Evolutionary conservation across 2,329 filamentous ascomycete genomes (phyloP).

Genomic region (Beauveria asiatica): DNA sequence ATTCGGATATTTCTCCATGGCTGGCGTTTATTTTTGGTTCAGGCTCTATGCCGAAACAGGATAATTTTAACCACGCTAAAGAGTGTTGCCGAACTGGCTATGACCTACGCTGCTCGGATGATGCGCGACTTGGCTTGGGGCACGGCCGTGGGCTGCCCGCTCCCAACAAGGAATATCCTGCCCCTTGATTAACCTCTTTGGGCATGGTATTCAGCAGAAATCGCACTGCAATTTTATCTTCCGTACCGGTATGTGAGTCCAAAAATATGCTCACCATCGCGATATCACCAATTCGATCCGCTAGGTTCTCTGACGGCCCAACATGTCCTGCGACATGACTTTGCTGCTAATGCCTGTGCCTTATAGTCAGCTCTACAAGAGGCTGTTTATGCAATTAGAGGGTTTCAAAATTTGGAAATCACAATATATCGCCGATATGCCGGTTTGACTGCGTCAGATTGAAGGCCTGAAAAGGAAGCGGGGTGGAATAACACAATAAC

Average conservation of each 20-base stretch:
- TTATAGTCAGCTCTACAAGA: neutral
- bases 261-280: neutral
- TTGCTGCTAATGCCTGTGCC: neutral
- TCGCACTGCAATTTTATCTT: neutral
- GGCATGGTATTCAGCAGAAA: neutral
- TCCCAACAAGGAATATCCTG: neutral
- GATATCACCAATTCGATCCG: neutral
- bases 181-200: neutral
- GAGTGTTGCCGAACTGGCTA: neutral
- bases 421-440: neutral
- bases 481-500: neutral
- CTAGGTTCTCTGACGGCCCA: neutral
- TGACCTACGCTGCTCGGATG: constrained; percentile 3
- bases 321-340: neutral
- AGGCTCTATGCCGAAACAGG: neutral
- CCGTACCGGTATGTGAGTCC: neutral
- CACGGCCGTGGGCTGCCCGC: neutral
- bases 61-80: neutral
- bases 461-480: neutral
- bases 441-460: neutral
- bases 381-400: neutral
- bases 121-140: neutral
- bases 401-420: neutral
- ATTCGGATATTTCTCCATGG: neutral
- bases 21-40: neutral